phyloP scores from a whole-genome alignment of 2,329 filamentous ascomycete genomes.

The Dactylellina haptotyla region DNA sequence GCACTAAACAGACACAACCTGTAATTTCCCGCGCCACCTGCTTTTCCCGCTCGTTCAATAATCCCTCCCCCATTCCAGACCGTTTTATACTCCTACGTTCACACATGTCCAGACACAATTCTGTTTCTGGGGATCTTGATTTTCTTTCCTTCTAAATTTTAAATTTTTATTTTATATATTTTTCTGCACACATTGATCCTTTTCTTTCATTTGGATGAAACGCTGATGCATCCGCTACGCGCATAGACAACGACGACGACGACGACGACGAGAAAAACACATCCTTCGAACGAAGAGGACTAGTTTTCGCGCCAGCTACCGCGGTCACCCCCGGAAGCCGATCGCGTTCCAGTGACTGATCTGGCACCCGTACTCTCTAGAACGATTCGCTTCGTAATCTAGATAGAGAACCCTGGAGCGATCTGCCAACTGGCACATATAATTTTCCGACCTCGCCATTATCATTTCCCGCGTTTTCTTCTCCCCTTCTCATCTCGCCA shows the following conservation, averaged over 20 bases:
- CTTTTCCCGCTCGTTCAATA: slow-evolving; percentile 6
- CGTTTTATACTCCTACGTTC: background rate
- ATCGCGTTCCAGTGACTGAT: slow-evolving; percentile 23
- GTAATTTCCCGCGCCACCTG: slow-evolving; percentile 52
- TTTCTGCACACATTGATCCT: too few relatives aligned
- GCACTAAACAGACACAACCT: slow-evolving; percentile 46
- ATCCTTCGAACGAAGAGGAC: too few relatives aligned
- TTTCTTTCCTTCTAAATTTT: background rate
- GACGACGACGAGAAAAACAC: too few relatives aligned
- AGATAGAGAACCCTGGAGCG: slow-evolving; percentile 41
- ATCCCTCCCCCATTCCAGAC: background rate
- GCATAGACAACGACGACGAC: background rate
- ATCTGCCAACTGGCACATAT: background rate
- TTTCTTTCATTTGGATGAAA: background rate
- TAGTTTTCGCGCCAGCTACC: too few relatives aligned
- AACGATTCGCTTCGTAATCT: slow-evolving; percentile 55
- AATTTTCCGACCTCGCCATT: background rate
- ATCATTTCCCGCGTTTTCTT: background rate
- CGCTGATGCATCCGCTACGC: background rate
- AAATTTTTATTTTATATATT: too few relatives aligned
- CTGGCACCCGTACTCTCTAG: slow-evolving; percentile 24
- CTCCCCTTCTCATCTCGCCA: background rate
- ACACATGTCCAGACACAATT: background rate
- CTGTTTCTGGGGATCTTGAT: background rate
- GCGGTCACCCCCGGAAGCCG: slow-evolving; percentile 8